phyloP scores from a whole-genome alignment of 805 yeast genomes.

The Maudiozyma saulgeensis region DNA sequence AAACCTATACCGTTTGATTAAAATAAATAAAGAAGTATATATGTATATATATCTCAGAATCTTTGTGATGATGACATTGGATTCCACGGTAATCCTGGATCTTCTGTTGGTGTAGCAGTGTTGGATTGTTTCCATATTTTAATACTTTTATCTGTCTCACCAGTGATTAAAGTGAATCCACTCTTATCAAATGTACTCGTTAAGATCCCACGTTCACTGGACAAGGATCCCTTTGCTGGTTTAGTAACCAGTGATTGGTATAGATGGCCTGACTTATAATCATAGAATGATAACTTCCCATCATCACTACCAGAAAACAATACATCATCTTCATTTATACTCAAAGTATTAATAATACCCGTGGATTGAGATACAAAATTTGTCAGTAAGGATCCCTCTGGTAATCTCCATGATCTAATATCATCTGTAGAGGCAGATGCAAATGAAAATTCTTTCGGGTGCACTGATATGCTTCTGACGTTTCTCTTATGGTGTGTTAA shows the following conservation, averaged over 20 bases:
- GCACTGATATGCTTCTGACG: conserved; percentile 61
- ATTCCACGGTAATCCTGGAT: conserved; percentile 28
- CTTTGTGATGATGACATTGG: conserved; percentile 23
- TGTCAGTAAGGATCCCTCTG: conserved; percentile 65
- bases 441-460: conserved; percentile 63
- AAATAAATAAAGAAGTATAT: background rate
- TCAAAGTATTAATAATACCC: conserved; percentile 57
- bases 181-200: conserved; percentile 68
- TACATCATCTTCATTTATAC: conserved; percentile 51
- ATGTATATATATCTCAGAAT: conserved; percentile 8
- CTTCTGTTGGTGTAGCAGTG: conserved; percentile 21
- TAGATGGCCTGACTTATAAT: conserved; percentile 61
- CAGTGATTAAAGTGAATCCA: conserved; percentile 73
- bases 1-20: conserved; percentile 61
- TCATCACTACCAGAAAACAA: conserved; percentile 78
- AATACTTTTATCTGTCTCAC: conserved; percentile 83
- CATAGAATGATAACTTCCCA: conserved; percentile 69
- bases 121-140: conserved; percentile 56
- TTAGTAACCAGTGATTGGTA: conserved; percentile 46
- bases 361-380: conserved; percentile 33
- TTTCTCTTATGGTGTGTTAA: conserved; percentile 81
- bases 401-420: conserved; percentile 74
- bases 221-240: conserved; percentile 61
- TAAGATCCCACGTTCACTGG: conserved; percentile 57
- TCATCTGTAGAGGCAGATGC: conserved; percentile 76